phyloP scores from a whole-genome alignment of 2,329 filamentous ascomycete genomes.

The Diplodia intermedia region DNA sequence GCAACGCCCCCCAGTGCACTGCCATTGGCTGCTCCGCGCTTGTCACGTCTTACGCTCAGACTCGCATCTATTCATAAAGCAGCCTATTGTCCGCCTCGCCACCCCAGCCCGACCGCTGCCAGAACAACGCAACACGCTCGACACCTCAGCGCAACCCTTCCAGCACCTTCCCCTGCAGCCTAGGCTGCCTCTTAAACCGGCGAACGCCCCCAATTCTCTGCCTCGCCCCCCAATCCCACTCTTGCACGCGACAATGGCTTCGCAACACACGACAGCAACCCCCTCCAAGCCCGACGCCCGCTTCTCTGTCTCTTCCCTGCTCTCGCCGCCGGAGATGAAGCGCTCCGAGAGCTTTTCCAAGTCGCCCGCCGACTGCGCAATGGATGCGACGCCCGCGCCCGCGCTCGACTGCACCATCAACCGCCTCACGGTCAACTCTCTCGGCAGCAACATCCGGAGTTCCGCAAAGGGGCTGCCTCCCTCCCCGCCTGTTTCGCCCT shows the following conservation, averaged over 20 bases:
- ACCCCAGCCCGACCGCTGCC: slow-evolving; percentile 30
- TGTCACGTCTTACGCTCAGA: slow-evolving; percentile 30
- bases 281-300: slow-evolving; percentile 25
- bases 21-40: slow-evolving; percentile 31
- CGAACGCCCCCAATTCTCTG: not conserved
- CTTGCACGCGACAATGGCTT: slow-evolving; percentile 28
- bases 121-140: slow-evolving; percentile 32
- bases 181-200: slow-evolving; percentile 25
- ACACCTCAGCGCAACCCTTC: slow-evolving; percentile 29
- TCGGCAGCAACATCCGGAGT: slow-evolving; percentile 43
- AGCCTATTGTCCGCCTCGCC: slow-evolving; percentile 32
- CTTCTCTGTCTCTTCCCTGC: slow-evolving; percentile 39
- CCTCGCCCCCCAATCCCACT: slow-evolving; percentile 17
- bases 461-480: slow-evolving; percentile 34
- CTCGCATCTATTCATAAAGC: slow-evolving; percentile 32
- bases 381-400: slow-evolving; percentile 37
- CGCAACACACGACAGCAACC: slow-evolving; percentile 14
- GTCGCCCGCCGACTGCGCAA: slow-evolving; percentile 37
- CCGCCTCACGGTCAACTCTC: slow-evolving; percentile 34
- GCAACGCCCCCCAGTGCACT: slow-evolving; percentile 20
- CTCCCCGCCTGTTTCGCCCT: slow-evolving; percentile 51
- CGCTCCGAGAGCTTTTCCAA: slow-evolving; percentile 46
- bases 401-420: slow-evolving; percentile 38
- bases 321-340: slow-evolving; percentile 52
- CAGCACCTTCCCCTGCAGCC: slow-evolving; percentile 31